phyloP scores from a whole-genome alignment of 768 basidiomycete genomes.

The Macrolepiota albuminosa region DNA sequence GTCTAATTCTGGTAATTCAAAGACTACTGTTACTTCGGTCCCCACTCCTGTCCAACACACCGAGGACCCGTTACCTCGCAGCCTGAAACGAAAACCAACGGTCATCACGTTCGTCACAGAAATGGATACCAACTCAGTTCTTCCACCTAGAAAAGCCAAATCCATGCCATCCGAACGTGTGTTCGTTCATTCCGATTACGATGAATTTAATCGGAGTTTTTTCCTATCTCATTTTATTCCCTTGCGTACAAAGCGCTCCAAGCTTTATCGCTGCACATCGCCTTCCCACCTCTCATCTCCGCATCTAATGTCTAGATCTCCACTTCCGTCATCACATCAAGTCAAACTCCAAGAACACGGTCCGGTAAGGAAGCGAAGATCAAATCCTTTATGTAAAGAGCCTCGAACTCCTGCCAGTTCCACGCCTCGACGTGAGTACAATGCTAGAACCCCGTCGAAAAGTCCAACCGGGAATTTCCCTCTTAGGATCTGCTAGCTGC shows the following conservation, averaged over 20 bases:
- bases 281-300: slow-evolving; percentile 23
- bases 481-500: slow-evolving; percentile 2
- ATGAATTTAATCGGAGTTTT: slow-evolving; percentile 15
- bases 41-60: neutral
- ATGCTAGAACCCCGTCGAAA: neutral
- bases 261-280: slow-evolving; percentile 21
- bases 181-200: slow-evolving; percentile 8
- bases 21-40: neutral
- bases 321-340: neutral
- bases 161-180: slow-evolving; percentile 8
- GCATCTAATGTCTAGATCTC: slow-evolving; percentile 11
- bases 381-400: slow-evolving; percentile 18
- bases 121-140: neutral
- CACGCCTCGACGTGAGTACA: slow-evolving; percentile 5
- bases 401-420: slow-evolving; percentile 11
- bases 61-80: neutral
- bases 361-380: slow-evolving; percentile 12
- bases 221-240: slow-evolving; percentile 23
- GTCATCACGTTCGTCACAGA: slow-evolving; percentile 8
- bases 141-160: neutral
- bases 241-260: slow-evolving; percentile 21
- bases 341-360: slow-evolving; percentile 2
- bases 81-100: slow-evolving; percentile 9
- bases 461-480: neutral
- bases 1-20: neutral